Evolutionary conservation across 2,329 filamentous ascomycete genomes (phyloP), one percentile per base, ranked within the genome.

Genomic region (Trichoderma citrinoviride): DNA sequence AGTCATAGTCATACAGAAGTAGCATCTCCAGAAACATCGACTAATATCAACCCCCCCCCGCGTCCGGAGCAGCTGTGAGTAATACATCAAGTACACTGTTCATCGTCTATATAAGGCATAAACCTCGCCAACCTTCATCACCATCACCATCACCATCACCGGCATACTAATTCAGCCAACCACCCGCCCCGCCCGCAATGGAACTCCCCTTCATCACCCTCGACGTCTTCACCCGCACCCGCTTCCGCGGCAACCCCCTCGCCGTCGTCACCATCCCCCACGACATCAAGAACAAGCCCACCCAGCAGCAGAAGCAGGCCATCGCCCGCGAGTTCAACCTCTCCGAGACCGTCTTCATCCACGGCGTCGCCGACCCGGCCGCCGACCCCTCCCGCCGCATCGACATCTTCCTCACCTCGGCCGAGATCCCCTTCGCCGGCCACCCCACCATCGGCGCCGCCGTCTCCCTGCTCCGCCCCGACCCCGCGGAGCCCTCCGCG

Each of bases 261-360:
- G 86, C 85, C 40, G 78, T 89, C 25, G 82, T 89, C 66, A 77
- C 80, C 54, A 77, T 88, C 66, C 84, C 83, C 2, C 67, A 76
- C 14, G 65, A 71, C 19, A 68, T 70, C 25, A 74, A 74, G n/a
- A 14, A 14, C 33, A 70, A 71, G 15, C 76, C 87, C 23, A 78
- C 79, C 2, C 81, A 85, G 69, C 72, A 76, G 2, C 79, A 82
- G 70, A 88, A 89, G 71, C 85, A 87, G 71, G 71, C 75, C 67
- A 83, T 89, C 66, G 85, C 86, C 49, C 77, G 79, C 64, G 87
- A 89, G 74, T 88, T 89, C 77, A 87, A 86, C 74, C 82, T 86
- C 70, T 86, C 84, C 57, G 86, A 88, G 74, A 88, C 86, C 0
- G 83, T 87, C 53, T 89, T 89, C 71, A 74, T 88, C 40, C 84